phyloP scores from a whole-genome alignment of 257 asterid species.

The Capsicum chinense region DNA sequence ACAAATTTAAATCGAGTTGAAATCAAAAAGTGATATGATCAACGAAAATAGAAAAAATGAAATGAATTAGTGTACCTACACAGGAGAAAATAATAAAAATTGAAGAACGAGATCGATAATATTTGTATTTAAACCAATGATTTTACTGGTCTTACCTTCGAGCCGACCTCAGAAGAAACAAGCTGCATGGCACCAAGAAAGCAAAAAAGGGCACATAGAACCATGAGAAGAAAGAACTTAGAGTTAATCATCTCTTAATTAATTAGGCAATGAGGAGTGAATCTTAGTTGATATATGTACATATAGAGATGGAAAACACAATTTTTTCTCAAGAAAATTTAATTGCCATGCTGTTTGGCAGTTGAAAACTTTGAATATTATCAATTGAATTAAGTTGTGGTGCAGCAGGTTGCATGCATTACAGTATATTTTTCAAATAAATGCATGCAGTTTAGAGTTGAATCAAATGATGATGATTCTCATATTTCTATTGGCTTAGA shows the following conservation, averaged over 20 bases:
- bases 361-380: constrained; percentile 7
- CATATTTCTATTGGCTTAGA: not conserved
- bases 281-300: not conserved
- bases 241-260: not conserved
- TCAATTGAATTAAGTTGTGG: not conserved
- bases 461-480: constrained; percentile 13
- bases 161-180: not conserved
- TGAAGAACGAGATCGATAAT: not conserved
- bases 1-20: not conserved
- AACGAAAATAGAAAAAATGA: not conserved
- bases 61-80: not conserved
- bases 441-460: not conserved
- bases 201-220: not conserved
- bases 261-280: not conserved
- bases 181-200: not conserved
- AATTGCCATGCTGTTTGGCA: not conserved
- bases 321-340: not conserved
- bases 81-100: not conserved
- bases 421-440: not conserved
- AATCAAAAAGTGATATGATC: not conserved
- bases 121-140: not conserved
- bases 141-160: not conserved
- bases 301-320: not conserved
- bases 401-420: not conserved
- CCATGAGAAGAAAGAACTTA: not conserved